These are phyloP conservation scores for Phaeosphaeriaceae sp. DNA, from an alignment of 2,329 filamentous ascomycete genomes.

Conservation along the genomic window DNA sequence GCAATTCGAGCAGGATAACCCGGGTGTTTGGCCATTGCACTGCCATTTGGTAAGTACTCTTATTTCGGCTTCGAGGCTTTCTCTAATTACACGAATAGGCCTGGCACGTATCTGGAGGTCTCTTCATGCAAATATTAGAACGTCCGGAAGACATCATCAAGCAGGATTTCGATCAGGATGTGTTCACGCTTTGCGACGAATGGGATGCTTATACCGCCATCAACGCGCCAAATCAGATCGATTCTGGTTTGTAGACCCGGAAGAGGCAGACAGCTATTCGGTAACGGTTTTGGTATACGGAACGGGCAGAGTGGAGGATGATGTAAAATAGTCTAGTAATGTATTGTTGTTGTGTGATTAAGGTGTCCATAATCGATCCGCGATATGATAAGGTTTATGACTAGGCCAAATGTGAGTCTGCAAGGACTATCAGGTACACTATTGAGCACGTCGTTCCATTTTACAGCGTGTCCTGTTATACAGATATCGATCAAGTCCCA, in stretches of 20 bases:
- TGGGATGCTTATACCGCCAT: slow-evolving; percentile 43
- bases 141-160: slow-evolving; percentile 32
- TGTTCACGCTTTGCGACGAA: slow-evolving; percentile 24
- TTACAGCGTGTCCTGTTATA: too few species aligned
- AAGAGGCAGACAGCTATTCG: too few species aligned
- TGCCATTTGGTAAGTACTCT: slow-evolving; percentile 46
- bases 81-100: too few species aligned
- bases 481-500: too few species aligned
- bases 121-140: slow-evolving; percentile 40
- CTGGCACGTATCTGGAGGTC: slow-evolving; percentile 42
- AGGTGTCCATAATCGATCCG: too few species aligned
- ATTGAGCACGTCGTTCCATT: too few species aligned
- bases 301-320: neutral
- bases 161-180: slow-evolving; percentile 26
- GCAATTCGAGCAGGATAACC: slow-evolving; percentile 46
- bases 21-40: slow-evolving; percentile 45
- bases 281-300: neutral
- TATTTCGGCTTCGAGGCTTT: too few species aligned
- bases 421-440: too few species aligned
- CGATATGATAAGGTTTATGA: too few species aligned
- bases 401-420: too few species aligned
- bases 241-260: slow-evolving; percentile 39
- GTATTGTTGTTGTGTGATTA: neutral
- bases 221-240: slow-evolving; percentile 32
- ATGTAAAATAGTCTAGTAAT: neutral